Percentiles rank a stretch among this genome's conserved stretches.
Conservation (phyloP, 345 rosid species). For the Eucalyptus paniculata region DNA sequence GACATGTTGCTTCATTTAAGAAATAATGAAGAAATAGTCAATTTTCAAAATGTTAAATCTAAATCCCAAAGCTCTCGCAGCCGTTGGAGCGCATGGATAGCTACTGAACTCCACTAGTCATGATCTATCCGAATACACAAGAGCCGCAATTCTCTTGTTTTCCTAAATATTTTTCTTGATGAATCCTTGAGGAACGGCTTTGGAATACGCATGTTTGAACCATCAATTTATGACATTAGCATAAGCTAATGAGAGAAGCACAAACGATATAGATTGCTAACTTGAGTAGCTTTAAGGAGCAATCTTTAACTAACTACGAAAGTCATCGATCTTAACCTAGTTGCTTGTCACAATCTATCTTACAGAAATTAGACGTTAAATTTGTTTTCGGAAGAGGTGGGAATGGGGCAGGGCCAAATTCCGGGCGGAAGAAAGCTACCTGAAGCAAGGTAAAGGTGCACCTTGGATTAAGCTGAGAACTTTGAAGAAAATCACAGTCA, state of each 20-base stretch:
- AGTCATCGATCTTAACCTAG: background rate
- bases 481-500: background rate
- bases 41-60: background rate
- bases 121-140: background rate
- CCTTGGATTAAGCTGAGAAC: background rate
- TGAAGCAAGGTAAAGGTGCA: background rate
- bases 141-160: background rate
- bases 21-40: background rate
- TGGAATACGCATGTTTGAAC: background rate
- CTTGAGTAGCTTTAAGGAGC: background rate
- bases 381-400: background rate
- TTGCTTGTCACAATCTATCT: background rate
- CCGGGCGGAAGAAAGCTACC: background rate
- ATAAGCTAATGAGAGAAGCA: background rate
- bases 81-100: rapidly evolving
- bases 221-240: background rate
- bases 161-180: background rate
- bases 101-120: background rate
- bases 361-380: background rate
- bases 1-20: background rate
- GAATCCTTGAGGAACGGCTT: background rate
- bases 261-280: background rate
- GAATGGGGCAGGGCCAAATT: background rate
- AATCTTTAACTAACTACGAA: rapidly evolving
- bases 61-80: background rate